phyloP scores from a whole-genome alignment of 176 grass and related monocot species.

The Zizania latifolia region DNA sequence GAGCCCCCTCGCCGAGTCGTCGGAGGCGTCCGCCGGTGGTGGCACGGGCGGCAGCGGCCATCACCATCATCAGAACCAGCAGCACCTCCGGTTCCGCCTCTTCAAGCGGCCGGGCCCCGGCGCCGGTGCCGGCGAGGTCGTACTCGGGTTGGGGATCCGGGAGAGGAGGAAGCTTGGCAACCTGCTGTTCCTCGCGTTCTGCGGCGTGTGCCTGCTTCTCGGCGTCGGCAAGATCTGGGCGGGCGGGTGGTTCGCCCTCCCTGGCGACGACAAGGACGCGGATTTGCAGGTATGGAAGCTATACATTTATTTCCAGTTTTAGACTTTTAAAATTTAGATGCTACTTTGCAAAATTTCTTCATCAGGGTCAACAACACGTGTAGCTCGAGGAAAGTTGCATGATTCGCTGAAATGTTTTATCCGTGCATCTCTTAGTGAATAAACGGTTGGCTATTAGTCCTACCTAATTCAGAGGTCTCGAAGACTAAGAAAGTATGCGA shows the following conservation, averaged over 20 bases:
- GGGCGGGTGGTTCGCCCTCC: constrained; percentile 46
- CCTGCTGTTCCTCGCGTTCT: constrained; percentile 77
- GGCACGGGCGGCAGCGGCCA: not conserved
- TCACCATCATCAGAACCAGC: constrained; percentile 48
- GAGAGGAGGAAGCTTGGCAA: constrained; percentile 66
- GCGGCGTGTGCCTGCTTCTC: constrained; percentile 66
- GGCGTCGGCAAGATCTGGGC: constrained; percentile 71
- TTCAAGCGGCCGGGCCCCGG: constrained; percentile 39
- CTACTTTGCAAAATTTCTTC: not conserved
- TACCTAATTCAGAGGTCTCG: not conserved
- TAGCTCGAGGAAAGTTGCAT: not conserved
- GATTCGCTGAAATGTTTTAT: not conserved
- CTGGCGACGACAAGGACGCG: not conserved
- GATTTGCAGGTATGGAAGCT: constrained; percentile 45
- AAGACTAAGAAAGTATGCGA: not conserved
- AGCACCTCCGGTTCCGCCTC: constrained; percentile 54
- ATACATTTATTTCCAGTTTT: not conserved
- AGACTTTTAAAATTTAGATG: too few species aligned
- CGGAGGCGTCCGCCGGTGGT: not conserved
- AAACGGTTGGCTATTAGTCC: not conserved
- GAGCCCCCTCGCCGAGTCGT: constrained; percentile 34
- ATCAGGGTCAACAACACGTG: not conserved
- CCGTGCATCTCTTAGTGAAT: not conserved
- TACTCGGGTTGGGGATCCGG: constrained; percentile 40
- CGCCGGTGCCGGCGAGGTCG: constrained; percentile 2